These are phyloP conservation scores for Leccinum disarticulatum DNA, from an alignment of 768 basidiomycete genomes.

Conservation along the genomic window DNA sequence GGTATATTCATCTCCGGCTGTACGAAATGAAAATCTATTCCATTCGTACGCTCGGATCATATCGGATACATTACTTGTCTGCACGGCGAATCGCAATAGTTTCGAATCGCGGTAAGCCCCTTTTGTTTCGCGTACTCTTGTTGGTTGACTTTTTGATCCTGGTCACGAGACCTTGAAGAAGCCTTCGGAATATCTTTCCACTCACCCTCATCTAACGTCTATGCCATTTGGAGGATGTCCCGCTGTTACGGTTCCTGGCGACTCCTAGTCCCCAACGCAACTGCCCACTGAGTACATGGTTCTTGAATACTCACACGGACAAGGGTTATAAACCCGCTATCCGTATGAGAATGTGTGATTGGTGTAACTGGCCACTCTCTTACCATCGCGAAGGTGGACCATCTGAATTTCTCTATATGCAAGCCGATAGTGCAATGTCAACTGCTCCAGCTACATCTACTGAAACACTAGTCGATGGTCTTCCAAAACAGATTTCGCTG, in stretches of 20 bases:
- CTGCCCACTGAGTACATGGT: background rate
- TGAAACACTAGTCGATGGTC: constrained; percentile 4
- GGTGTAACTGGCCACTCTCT: too few relatives aligned
- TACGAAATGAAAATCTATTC: background rate
- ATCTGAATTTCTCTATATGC: background rate
- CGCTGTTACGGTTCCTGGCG: background rate
- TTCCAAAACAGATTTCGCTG: constrained; percentile 17
- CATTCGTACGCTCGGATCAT: background rate
- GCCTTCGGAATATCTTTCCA: background rate
- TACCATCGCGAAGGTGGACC: background rate
- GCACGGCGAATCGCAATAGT: background rate
- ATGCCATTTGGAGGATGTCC: background rate
- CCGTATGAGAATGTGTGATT: background rate
- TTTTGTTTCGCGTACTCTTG: background rate
- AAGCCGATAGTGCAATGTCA: constrained; percentile 12
- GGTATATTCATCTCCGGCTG: background rate
- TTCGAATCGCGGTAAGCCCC: background rate
- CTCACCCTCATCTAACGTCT: background rate
- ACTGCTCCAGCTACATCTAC: background rate
- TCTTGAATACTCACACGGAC: background rate
- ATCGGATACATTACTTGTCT: background rate
- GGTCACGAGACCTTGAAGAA: background rate
- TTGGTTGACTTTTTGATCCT: constrained; percentile 1
- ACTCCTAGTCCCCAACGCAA: background rate
- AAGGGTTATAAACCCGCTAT: background rate